Conservation (phyloP, 2,329 filamentous ascomycete species). For the Lachnellula willkommii region DNA sequence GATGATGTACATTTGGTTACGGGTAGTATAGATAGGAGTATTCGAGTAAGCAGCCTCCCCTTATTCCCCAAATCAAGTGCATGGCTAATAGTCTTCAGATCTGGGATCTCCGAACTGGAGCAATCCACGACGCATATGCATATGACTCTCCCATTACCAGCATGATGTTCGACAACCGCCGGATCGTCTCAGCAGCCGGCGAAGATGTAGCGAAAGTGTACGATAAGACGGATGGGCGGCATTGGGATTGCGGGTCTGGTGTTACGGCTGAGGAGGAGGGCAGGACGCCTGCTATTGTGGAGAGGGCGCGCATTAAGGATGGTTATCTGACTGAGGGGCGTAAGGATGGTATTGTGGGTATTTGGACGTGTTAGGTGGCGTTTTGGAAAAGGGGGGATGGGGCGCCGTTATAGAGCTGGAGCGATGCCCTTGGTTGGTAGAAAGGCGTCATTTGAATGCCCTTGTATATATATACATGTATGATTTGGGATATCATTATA, state of each 20-base stretch:
- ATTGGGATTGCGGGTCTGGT: slow-evolving; percentile 94
- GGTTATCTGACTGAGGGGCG: slow-evolving; percentile 91
- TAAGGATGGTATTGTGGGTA: slow-evolving; percentile 78
- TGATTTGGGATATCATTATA: slow-evolving; percentile 10
- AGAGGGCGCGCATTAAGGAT: slow-evolving; percentile 84
- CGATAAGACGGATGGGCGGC: slow-evolving; percentile 90
- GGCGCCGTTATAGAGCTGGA: not conserved
- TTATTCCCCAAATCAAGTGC: not conserved
- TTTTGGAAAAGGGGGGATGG: slow-evolving; percentile 1
- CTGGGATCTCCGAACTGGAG: slow-evolving; percentile 95
- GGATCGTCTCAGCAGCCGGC: slow-evolving; percentile 84
- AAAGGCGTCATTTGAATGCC: slow-evolving; percentile 1
- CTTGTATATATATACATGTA: slow-evolving; percentile 19
- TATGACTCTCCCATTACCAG: slow-evolving; percentile 88
- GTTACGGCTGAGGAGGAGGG: slow-evolving; percentile 62
- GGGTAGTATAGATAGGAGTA: slow-evolving; percentile 84
- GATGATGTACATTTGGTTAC: slow-evolving; percentile 94
- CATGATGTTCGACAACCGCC: slow-evolving; percentile 93
- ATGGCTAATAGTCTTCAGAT: slow-evolving; percentile 57
- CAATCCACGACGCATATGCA: slow-evolving; percentile 91
- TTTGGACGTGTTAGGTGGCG: slow-evolving; percentile 68
- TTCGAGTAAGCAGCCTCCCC: slow-evolving; percentile 63
- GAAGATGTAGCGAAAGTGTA: slow-evolving; percentile 97
- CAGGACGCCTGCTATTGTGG: slow-evolving; percentile 63
- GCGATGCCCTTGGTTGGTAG: slow-evolving; percentile 1